A percentile compares a stretch with the other conserved stretches of the same genome.
These are phyloP conservation scores for Themeda triandra DNA, from an alignment of 176 grass and related monocot species.

Conservation along the genomic window DNA sequence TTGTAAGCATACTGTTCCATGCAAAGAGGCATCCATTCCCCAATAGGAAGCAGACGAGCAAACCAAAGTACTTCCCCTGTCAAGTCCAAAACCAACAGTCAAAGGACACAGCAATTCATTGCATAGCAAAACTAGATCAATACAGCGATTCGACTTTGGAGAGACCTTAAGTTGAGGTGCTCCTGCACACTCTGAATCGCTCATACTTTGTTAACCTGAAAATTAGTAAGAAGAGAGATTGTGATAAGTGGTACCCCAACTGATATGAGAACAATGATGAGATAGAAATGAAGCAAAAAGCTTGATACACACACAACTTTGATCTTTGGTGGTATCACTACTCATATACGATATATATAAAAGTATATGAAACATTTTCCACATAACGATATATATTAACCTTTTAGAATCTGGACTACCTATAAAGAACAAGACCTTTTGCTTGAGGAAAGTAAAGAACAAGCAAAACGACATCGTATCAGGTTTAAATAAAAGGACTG, in stretches of 20 bases:
- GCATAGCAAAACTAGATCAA: neutral
- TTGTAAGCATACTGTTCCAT: conserved; percentile 48
- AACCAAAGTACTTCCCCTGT: conserved; percentile 40
- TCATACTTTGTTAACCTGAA: conserved; percentile 3
- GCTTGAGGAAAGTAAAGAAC: neutral
- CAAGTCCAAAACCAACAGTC: neutral
- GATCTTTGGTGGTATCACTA: neutral
- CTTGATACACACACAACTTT: neutral
- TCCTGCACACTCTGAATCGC: neutral
- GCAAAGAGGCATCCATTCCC: conserved; percentile 47
- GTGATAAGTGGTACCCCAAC: neutral
- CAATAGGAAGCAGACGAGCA: conserved; percentile 31
- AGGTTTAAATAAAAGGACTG: neutral
- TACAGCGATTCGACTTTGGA: neutral
- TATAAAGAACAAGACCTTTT: neutral
- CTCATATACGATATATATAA: too few relatives aligned
- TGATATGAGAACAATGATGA: neutral
- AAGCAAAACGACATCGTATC: neutral
- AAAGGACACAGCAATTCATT: neutral
- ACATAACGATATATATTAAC: neutral
- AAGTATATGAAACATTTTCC: neutral
- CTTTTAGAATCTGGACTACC: neutral
- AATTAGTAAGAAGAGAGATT: neutral
- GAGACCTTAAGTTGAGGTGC: neutral
- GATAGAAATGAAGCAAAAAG: neutral